Conservation (phyloP, 176 grass and related monocot species). For the Oryza australiensis region DNA sequence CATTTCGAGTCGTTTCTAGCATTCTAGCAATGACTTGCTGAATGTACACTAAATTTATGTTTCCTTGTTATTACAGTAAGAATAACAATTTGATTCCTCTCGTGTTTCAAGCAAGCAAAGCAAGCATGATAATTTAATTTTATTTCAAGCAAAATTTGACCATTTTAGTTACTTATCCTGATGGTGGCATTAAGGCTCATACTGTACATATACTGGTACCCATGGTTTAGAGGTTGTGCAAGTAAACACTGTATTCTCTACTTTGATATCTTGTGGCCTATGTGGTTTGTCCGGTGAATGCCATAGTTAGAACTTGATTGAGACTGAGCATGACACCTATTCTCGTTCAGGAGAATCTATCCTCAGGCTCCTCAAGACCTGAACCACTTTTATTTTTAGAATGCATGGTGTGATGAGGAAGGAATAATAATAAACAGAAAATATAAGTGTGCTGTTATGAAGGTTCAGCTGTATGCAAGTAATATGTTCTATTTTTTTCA, state of each 20-base stretch:
- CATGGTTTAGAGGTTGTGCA: neutral
- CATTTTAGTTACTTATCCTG: neutral
- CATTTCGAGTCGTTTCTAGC: neutral
- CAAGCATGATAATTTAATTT: neutral
- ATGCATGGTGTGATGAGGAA: neutral
- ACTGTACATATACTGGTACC: neutral
- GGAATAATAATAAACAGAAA: neutral
- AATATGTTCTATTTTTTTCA: neutral
- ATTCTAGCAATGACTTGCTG: neutral
- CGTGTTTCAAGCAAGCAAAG: no score
- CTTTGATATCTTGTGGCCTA: slow-evolving; percentile 5
- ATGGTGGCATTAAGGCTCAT: neutral
- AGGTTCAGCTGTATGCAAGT: neutral
- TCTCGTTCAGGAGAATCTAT: neutral
- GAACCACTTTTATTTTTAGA: neutral
- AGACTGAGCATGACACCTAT: neutral
- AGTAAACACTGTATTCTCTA: neutral
- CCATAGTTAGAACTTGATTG: neutral
- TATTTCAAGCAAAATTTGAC: neutral
- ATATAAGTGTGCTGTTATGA: neutral
- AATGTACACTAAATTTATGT: neutral
- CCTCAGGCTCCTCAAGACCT: neutral
- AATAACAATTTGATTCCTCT: neutral
- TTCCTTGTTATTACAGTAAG: neutral
- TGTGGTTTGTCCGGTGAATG: slow-evolving; percentile 8